Evolutionary conservation across 2,329 filamentous ascomycete species (phyloP).

Genomic region (Colletotrichum kahawae): DNA sequence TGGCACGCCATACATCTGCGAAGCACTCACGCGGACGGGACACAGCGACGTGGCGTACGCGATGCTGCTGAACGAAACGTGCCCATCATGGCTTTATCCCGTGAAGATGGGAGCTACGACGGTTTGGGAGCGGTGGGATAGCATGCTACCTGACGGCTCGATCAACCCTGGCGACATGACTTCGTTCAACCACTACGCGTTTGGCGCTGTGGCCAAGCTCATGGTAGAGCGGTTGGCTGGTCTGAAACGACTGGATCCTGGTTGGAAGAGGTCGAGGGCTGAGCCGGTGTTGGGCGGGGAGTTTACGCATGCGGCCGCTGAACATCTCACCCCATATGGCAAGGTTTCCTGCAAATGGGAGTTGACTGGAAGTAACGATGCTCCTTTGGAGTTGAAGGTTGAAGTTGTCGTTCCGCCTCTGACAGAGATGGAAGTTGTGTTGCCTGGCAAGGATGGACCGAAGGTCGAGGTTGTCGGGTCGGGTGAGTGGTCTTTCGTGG

Average conservation of each 20-base stretch:
- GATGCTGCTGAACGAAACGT: slow-evolving; percentile 39
- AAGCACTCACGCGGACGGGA: slow-evolving; percentile 12
- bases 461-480: not conserved
- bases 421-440: slow-evolving; percentile 13
- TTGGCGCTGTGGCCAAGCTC: slow-evolving; percentile 42
- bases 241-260: slow-evolving; percentile 23
- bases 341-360: not conserved
- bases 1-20: slow-evolving; percentile 25
- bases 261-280: slow-evolving; percentile 25
- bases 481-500: not conserved
- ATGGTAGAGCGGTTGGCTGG: slow-evolving; percentile 34
- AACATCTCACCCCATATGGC: slow-evolving; percentile 1
- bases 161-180: slow-evolving; percentile 47
- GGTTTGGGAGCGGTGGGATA: slow-evolving; percentile 48
- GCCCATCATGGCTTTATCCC: slow-evolving; percentile 43
- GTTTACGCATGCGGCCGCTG: not conserved
- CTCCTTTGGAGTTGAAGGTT: not conserved
- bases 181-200: slow-evolving; percentile 46
- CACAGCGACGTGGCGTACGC: slow-evolving; percentile 32
- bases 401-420: slow-evolving; percentile 10
- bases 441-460: not conserved
- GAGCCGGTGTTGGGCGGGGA: not conserved
- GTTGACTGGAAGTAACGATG: not conserved
- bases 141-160: slow-evolving; percentile 37
- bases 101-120: slow-evolving; percentile 44